These are phyloP conservation scores for Sarocladium brachiariae DNA, from an alignment of 2,329 filamentous ascomycete genomes.

Conservation along the genomic window DNA sequence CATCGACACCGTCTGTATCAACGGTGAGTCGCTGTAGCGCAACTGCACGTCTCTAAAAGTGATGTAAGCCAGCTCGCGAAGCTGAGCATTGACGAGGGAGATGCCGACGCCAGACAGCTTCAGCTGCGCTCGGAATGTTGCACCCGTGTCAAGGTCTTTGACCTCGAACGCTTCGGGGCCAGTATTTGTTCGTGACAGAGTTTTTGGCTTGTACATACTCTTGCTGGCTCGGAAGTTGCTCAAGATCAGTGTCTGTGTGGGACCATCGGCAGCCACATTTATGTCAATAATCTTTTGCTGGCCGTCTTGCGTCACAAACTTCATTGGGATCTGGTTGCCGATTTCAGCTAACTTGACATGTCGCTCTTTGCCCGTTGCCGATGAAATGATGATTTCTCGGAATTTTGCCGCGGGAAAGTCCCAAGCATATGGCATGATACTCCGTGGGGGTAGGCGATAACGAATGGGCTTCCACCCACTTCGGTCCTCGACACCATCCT, in stretches of 20 bases:
- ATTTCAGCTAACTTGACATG: conserved; percentile 96
- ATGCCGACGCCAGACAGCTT: conserved; percentile 86
- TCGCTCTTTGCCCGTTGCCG: conserved; percentile 50
- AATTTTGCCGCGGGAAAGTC: conserved; percentile 97
- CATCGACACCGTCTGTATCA: conserved; percentile 86
- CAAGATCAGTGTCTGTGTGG: conserved; percentile 87
- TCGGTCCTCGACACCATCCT: conserved; percentile 76
- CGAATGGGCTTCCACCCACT: conserved; percentile 89
- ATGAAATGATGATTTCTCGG: conserved; percentile 74
- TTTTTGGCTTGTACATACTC: conserved; percentile 72
- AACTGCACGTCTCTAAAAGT: conserved; percentile 88
- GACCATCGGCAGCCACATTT: conserved; percentile 90
- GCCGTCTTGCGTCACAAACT: conserved; percentile 62
- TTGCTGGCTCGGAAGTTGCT: conserved; percentile 91
- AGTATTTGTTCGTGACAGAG: conserved; percentile 38
- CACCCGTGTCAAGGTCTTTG: conserved; percentile 81
- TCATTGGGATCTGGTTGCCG: conserved; percentile 91
- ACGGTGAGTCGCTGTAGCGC: conserved; percentile 84
- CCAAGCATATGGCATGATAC: conserved; percentile 99
- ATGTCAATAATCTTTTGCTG: conserved; percentile 89
- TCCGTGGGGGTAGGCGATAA: conserved; percentile 85
- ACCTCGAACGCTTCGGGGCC: conserved; percentile 71
- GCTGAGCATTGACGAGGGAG: conserved; percentile 85
- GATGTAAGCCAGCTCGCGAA: conserved; percentile 88
- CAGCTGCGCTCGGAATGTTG: conserved; percentile 84